A percentile compares a stretch with the other conserved stretches of the same genome.
These are phyloP conservation scores for Xylariaceae sp. DNA, from an alignment of 2,329 filamentous ascomycete species.

Conservation along the genomic window DNA sequence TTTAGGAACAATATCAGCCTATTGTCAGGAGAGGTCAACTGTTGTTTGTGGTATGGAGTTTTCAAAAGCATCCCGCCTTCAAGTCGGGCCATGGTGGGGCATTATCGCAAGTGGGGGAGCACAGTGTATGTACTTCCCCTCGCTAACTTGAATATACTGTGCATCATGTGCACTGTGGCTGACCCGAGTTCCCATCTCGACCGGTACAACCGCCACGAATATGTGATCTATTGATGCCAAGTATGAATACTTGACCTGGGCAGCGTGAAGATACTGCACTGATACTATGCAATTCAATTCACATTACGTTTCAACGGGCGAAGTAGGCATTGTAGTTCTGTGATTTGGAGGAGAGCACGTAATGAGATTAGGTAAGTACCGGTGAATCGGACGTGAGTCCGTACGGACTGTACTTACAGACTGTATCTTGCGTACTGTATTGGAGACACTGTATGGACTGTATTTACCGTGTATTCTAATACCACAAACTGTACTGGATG, in stretches of 20 bases:
- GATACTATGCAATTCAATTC: no score
- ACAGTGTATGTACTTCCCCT: background rate
- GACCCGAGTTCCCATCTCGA: background rate
- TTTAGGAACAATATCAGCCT: constrained; percentile 19
- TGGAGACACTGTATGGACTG: background rate
- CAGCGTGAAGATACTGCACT: no score
- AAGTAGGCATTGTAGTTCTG: no score
- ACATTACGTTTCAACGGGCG: no score
- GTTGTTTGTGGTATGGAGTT: constrained; percentile 13
- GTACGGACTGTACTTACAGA: background rate
- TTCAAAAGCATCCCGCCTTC: constrained; percentile 2
- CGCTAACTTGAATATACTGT: background rate
- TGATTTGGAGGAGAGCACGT: no score
- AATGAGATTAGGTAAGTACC: no score
- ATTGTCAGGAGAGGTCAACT: constrained; percentile 18
- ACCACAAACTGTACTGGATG: no score
- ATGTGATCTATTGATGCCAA: no score
- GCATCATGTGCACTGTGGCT: background rate
- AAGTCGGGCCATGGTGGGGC: constrained; percentile 1
- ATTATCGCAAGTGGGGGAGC: background rate
- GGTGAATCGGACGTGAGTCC: background rate
- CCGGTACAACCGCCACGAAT: no score
- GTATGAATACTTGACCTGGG: no score
- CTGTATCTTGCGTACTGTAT: constrained; percentile 4
- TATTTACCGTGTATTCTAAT: no score